These are phyloP conservation scores for Suhomyces coccinellae DNA, from an alignment of 1,139 yeast genomes.

Conservation along the genomic window DNA sequence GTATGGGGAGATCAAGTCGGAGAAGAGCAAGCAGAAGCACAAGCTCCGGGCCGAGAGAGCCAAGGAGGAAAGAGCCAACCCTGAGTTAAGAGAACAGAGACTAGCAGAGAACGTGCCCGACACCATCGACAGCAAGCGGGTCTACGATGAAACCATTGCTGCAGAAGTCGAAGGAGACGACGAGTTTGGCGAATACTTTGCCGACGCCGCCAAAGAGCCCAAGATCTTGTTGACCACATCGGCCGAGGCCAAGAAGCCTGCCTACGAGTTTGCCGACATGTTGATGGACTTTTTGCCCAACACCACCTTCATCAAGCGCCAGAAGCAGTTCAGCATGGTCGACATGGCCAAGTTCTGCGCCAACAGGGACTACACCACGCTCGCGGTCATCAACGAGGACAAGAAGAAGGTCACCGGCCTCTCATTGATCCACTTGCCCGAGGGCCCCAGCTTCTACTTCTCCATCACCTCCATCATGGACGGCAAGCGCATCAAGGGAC, in stretches of 20 bases:
- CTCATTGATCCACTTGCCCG: slow-evolving; percentile 90
- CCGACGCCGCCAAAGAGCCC: slow-evolving; percentile 56
- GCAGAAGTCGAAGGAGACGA: slow-evolving; percentile 80
- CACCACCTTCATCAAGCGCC: slow-evolving; percentile 82
- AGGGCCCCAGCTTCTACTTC: slow-evolving; percentile 93
- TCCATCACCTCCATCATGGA: slow-evolving; percentile 77
- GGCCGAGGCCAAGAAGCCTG: slow-evolving; percentile 80
- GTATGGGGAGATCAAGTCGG: slow-evolving; percentile 71
- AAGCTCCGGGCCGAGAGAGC: slow-evolving; percentile 74
- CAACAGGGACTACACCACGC: slow-evolving; percentile 82
- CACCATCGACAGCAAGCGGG: slow-evolving; percentile 86
- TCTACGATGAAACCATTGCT: slow-evolving; percentile 83
- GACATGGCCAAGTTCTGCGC: slow-evolving; percentile 83
- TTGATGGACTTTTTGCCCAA: slow-evolving; percentile 84
- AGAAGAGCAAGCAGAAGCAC: slow-evolving; percentile 75
- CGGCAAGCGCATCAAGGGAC: slow-evolving; percentile 77
- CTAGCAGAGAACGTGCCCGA: slow-evolving; percentile 77
- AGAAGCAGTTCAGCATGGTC: slow-evolving; percentile 76
- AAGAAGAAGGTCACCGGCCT: slow-evolving; percentile 88
- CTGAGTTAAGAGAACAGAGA: slow-evolving; percentile 78
- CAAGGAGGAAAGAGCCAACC: slow-evolving; percentile 79
- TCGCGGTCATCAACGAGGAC: slow-evolving; percentile 88
- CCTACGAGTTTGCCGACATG: slow-evolving; percentile 88
- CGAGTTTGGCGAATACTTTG: slow-evolving; percentile 68
- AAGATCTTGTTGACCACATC: slow-evolving; percentile 88